Conservation (phyloP, 108 stramenopile species). For the Chaetoceros muelleri region DNA sequence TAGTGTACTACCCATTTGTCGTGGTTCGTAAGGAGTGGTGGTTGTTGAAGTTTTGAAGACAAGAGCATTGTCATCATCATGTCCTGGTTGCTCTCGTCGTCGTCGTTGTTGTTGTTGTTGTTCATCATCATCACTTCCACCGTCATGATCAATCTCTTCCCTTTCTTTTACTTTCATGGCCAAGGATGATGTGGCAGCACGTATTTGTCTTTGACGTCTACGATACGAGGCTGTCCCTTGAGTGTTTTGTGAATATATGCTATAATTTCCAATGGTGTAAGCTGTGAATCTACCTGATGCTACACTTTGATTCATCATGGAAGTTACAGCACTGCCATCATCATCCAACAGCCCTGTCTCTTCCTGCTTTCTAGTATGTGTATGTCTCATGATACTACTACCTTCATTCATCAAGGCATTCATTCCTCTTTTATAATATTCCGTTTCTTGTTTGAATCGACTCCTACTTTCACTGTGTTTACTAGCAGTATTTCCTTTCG, state of each 20-base stretch:
- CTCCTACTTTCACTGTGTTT: background rate
- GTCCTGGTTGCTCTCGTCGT: too few species aligned
- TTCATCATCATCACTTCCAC: too few species aligned
- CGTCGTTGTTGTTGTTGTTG: too few species aligned
- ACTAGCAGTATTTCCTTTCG: background rate
- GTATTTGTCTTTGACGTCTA: background rate
- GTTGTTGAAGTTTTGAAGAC: too few species aligned
- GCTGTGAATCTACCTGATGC: background rate
- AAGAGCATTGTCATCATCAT: too few species aligned
- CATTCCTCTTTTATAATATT: background rate
- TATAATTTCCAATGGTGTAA: background rate
- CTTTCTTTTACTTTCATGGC: too few species aligned
- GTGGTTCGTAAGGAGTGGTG: too few species aligned
- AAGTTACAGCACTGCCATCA: too few species aligned
- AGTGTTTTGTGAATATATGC: background rate
- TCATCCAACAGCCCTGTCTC: too few species aligned
- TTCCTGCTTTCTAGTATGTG: too few species aligned
- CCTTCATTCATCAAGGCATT: background rate
- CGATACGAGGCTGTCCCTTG: background rate
- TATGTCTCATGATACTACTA: background rate
- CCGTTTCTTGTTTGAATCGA: background rate
- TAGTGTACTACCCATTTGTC: background rate
- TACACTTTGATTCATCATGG: background rate
- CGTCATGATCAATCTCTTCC: too few species aligned
- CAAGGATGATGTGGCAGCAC: background rate